Evolutionary conservation across 805 yeast species (phyloP), one percentile per base, ranked within the genome.

Genomic region (Scheffersomyces lignosus): DNA sequence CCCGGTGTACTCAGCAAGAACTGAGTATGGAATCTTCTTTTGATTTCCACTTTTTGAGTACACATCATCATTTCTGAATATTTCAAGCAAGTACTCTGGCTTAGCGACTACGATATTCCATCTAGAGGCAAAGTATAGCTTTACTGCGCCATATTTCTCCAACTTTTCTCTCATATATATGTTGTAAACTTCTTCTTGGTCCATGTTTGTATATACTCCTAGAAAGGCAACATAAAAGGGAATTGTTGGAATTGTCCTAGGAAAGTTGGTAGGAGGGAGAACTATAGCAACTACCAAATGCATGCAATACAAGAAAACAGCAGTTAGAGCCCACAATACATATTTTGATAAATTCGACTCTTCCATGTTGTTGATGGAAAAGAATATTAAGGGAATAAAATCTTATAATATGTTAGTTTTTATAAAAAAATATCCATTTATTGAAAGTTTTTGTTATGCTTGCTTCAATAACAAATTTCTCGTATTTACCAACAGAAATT

Each of bases 31-130:
- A 14, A 77, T 76, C 49, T 79, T 79, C 38, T 69, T 65, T 15
- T 77, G 80, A 38, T 79, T 79, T 0, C 84, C 84, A 48, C 81
- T 75, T 43, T 79, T 79, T 3, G 76, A 78, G 55, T 67, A 79
- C 1, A 66, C 54, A 14, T 68, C 61, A 38, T 78, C 81, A 35
- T 76, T 65, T 45, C 64, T 71, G 41, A 78, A 66, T 5, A 78
- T 51, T 36, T 73, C 73, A 4, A 56, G 52, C 41, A 79, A 54
- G 35, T 55, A 65, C 22, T 70, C 68, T 2, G 83, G 83, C 33
- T 53, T 65, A 2, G 75, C 63, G 1, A 78, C 76, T 20, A 79
- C 51, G 15, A 78, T 69, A 45, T 78, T 79, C 84, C 84, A 79
- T 39, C 80, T 65, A 1, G 80, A 75, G 4, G 78, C 84, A 60